These are phyloP conservation scores for Boletus semigastroideus DNA, from an alignment of 1,284 basidiomycete genomes.

Conservation along the genomic window DNA sequence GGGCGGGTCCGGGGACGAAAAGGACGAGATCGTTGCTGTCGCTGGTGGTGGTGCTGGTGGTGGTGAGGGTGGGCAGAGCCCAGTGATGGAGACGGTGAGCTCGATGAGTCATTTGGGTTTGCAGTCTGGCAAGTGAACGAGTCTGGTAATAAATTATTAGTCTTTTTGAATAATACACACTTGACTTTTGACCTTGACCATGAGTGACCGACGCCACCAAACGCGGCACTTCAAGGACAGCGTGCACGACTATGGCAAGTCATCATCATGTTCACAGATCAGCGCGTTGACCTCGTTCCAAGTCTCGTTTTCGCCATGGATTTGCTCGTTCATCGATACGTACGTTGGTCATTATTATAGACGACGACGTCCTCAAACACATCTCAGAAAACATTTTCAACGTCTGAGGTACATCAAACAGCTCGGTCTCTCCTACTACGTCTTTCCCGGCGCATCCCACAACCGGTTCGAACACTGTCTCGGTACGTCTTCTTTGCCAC, in stretches of 20 bases:
- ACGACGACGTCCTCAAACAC: background rate
- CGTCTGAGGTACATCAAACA: constrained; percentile 73
- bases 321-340: constrained; percentile 46
- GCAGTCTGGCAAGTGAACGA: constrained; percentile 17
- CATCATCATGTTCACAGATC: background rate
- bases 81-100: constrained; percentile 8
- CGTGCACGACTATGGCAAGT: constrained; percentile 34
- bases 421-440: constrained; percentile 70
- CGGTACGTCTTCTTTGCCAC: constrained; percentile 39
- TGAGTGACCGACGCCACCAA: constrained; percentile 12
- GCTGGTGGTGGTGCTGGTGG: background rate
- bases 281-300: background rate
- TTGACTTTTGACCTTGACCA: background rate
- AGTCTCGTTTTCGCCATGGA: constrained; percentile 39
- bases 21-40: constrained; percentile 24
- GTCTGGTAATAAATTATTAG: constrained; percentile 16
- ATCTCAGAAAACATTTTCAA: constrained; percentile 68
- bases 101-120: constrained; percentile 25
- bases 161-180: background rate
- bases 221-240: constrained; percentile 33
- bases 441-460: constrained; percentile 75
- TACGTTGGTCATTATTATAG: constrained; percentile 20
- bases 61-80: background rate
- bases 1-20: constrained; percentile 20
- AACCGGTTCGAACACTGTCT: constrained; percentile 80